Percentiles rank a stretch among this genome's conserved stretches.
Evolutionary conservation across 305 asterid genomes (phyloP).

Genomic region (Rubia tinctorum): DNA sequence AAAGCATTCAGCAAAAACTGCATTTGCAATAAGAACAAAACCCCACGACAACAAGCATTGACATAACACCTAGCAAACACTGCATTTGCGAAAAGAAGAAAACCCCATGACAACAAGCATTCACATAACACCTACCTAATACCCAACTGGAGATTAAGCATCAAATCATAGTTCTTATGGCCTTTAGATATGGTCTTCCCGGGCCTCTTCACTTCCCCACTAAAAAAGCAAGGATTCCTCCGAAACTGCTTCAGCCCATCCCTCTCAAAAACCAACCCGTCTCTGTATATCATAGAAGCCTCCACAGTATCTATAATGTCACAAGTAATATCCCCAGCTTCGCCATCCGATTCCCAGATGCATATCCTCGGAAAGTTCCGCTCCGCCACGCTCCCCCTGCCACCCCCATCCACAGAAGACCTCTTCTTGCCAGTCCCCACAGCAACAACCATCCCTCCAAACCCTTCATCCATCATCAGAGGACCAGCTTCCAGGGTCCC

Average conservation of each 20-base stretch:
- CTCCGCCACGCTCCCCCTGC: conserved; percentile 54
- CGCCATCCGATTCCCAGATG: conserved; percentile 98
- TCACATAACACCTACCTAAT: conserved; percentile 46
- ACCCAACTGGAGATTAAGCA: conserved; percentile 96
- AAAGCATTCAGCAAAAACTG: conserved; percentile 9
- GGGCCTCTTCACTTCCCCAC: conserved; percentile 78
- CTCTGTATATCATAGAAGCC: conserved; percentile 70
- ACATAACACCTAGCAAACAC: no score
- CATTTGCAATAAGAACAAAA: conserved; percentile 3
- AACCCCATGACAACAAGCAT: background rate
- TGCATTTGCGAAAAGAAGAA: no score
- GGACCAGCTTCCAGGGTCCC: conserved; percentile 41
- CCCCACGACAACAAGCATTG: no score
- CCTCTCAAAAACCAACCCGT: conserved; percentile 45
- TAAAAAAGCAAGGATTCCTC: conserved; percentile 67
- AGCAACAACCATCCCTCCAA: conserved; percentile 30
- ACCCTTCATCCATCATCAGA: conserved; percentile 43
- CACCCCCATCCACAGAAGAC: conserved; percentile 37
- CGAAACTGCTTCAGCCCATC: conserved; percentile 70
- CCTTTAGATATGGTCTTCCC: conserved; percentile 87
- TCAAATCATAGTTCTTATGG: conserved; percentile 87
- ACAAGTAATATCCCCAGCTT: conserved; percentile 94
- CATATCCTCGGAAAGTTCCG: conserved; percentile 79
- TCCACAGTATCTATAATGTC: conserved; percentile 80
- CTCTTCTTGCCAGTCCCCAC: conserved; percentile 47